A percentile compares a stretch with the other conserved stretches of the same genome.
Evolutionary conservation across 2,329 filamentous ascomycete species (phyloP).

Genomic region (Aspergillus fischeri): DNA sequence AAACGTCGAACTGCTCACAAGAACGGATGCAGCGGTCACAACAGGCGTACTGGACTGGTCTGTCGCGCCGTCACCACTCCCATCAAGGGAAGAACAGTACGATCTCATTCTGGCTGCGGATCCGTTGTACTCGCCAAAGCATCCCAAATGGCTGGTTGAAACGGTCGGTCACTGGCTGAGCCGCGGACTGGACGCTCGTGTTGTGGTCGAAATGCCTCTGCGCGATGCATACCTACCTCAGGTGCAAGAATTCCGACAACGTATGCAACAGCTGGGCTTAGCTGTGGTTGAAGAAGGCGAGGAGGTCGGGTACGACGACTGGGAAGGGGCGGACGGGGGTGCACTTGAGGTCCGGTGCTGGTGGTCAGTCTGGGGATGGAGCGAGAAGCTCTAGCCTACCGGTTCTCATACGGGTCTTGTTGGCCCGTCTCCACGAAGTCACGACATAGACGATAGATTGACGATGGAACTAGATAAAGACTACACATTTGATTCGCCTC

Average conservation of each 20-base stretch:
- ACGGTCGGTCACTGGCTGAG: constrained; percentile 67
- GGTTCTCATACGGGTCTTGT: neutral
- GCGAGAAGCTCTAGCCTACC: constrained; percentile 28
- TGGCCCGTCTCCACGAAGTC: constrained; percentile 19
- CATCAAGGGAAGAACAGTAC: constrained; percentile 34
- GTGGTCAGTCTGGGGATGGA: constrained; percentile 47
- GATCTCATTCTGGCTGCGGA: constrained; percentile 80
- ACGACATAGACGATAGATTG: constrained; percentile 22
- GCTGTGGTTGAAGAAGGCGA: constrained; percentile 49
- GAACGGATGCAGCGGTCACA: constrained; percentile 53
- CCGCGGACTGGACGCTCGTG: constrained; percentile 54
- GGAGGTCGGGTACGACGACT: constrained; percentile 46
- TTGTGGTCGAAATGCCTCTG: constrained; percentile 75
- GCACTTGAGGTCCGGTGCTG: constrained; percentile 43
- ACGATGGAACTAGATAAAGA: constrained; percentile 6
- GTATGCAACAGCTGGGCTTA: constrained; percentile 55
- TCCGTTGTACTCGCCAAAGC: constrained; percentile 78
- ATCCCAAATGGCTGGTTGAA: constrained; percentile 68
- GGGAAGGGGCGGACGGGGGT: constrained; percentile 40
- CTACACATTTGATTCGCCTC: neutral
- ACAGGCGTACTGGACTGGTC: constrained; percentile 72
- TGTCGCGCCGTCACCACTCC: constrained; percentile 24
- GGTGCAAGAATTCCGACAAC: constrained; percentile 56
- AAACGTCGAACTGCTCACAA: constrained; percentile 57
- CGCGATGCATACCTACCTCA: constrained; percentile 65